Evolutionary conservation across 345 rosid genomes (phyloP).

Genomic region (Capsella bursapastoris): DNA sequence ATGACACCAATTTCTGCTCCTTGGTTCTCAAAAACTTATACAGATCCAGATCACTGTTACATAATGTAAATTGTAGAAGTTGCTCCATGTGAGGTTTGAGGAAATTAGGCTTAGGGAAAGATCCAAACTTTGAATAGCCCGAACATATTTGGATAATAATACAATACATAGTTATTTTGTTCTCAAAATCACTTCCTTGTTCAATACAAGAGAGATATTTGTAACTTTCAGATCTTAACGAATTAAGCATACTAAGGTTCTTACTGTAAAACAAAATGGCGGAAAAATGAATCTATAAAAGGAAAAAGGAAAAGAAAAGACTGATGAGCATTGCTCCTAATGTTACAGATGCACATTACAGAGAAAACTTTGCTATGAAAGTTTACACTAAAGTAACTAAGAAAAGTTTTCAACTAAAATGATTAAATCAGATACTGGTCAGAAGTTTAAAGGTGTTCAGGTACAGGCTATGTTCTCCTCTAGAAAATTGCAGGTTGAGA

Average conservation of each 20-base stretch:
- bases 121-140: neutral
- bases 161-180: slow-evolving; percentile 12
- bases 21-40: slow-evolving; percentile 15
- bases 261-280: slow-evolving; percentile 25
- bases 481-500: slow-evolving; percentile 78
- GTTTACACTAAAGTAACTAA: slow-evolving; percentile 25
- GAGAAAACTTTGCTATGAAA: slow-evolving; percentile 32
- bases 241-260: slow-evolving; percentile 14
- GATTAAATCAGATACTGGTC: slow-evolving; percentile 29
- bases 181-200: neutral
- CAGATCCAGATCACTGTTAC: slow-evolving; percentile 17
- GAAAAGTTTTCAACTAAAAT: slow-evolving; percentile 26
- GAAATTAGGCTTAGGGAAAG: slow-evolving; percentile 26
- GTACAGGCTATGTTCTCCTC: slow-evolving; percentile 70
- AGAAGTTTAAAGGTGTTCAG: slow-evolving; percentile 45
- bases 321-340: slow-evolving; percentile 40
- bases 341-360: slow-evolving; percentile 38
- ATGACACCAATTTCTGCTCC: slow-evolving; percentile 7
- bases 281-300: slow-evolving; percentile 13
- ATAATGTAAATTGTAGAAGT: slow-evolving; percentile 33
- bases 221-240: slow-evolving; percentile 16
- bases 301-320: neutral
- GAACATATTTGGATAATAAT: slow-evolving; percentile 15
- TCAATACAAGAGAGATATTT: slow-evolving; percentile 19
- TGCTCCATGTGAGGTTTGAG: slow-evolving; percentile 10